Evolutionary conservation across 177 flowering plant species (phyloP).

Genomic region (Vitis hybrid): DNA sequence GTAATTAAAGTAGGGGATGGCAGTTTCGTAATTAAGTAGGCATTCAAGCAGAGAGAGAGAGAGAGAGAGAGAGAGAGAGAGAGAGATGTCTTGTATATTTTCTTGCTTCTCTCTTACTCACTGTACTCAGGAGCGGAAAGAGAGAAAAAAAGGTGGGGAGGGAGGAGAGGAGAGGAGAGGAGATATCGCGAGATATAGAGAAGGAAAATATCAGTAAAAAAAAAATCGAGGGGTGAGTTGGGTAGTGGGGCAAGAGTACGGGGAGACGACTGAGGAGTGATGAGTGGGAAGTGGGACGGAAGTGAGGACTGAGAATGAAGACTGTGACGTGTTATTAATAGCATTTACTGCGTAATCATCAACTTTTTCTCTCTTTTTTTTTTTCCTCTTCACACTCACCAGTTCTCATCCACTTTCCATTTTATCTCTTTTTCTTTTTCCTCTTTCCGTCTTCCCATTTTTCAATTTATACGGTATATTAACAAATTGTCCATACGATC

Average conservation of each 20-base stretch:
- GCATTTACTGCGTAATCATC: constrained; percentile 5
- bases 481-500: too few relatives aligned
- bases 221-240: too few relatives aligned
- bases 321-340: not conserved
- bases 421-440: not conserved
- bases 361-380: not conserved
- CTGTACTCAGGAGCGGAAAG: too few relatives aligned
- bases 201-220: not conserved
- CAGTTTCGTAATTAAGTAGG: constrained; percentile 17
- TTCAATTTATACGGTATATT: too few relatives aligned
- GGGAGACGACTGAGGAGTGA: not conserved
- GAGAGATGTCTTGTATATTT: not conserved
- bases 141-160: too few relatives aligned
- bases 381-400: too few relatives aligned
- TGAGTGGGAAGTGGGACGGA: not conserved
- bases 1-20: constrained; percentile 11
- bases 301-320: not conserved
- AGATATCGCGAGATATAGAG: too few relatives aligned
- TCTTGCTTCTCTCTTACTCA: not conserved
- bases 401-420: not conserved
- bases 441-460: not conserved
- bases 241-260: not conserved
- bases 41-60: not conserved
- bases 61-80: not conserved
- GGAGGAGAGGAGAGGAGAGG: too few relatives aligned